phyloP scores from a whole-genome alignment of 495 filamentous ascomycete species.

The Daldinia vernicosa region DNA sequence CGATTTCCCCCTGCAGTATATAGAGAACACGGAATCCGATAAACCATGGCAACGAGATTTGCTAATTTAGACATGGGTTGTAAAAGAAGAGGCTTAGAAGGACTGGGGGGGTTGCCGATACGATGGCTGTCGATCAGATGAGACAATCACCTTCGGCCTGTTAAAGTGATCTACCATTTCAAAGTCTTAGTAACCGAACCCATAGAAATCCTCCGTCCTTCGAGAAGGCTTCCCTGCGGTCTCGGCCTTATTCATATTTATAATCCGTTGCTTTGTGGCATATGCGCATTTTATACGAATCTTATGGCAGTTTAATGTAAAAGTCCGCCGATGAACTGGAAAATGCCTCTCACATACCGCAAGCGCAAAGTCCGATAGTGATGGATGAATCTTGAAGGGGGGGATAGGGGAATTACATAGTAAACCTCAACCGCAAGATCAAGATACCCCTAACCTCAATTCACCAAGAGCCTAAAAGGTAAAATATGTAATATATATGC shows the following conservation, averaged over 20 bases:
- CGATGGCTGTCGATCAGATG: background rate
- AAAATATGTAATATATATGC: conserved; percentile 7
- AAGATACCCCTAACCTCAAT: background rate
- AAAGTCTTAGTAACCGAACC: background rate
- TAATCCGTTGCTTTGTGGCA: background rate
- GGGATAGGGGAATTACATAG: background rate
- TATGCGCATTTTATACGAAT: background rate
- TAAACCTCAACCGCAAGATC: background rate
- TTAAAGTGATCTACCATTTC: background rate
- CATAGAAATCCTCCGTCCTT: background rate
- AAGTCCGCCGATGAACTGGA: background rate
- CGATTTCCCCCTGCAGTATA: background rate
- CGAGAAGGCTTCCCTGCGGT: background rate
- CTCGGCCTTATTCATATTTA: conserved; percentile 9
- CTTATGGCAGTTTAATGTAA: background rate
- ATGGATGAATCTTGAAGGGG: background rate
- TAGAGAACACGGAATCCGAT: background rate
- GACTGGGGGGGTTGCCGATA: background rate
- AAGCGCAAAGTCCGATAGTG: background rate
- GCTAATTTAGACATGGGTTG: background rate
- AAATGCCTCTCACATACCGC: background rate
- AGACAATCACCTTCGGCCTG: too few species aligned
- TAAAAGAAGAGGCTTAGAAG: background rate
- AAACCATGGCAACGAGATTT: too few species aligned
- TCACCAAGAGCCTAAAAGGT: background rate